Conservation (phyloP, 164 flowering plant species). For the Piper betle region DNA sequence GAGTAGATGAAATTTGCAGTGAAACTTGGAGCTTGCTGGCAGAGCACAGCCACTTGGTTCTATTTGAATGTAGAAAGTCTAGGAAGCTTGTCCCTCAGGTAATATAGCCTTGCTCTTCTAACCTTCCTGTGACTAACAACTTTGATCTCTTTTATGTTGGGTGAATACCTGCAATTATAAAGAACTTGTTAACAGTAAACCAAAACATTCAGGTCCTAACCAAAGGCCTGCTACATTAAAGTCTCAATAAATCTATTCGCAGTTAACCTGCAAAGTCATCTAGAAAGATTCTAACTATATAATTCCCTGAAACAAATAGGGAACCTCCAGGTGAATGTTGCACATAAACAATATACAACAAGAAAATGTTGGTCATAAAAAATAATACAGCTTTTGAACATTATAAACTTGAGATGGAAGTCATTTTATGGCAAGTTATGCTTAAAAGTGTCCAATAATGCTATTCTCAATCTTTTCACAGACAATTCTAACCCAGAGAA, state of each 20-base stretch:
- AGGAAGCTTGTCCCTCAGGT: slow-evolving; percentile 88
- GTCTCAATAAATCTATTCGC: neutral
- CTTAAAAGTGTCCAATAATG: no score
- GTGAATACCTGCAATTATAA: slow-evolving; percentile 60
- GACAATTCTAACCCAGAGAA: neutral
- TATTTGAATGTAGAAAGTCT: slow-evolving; percentile 83
- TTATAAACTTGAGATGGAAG: no score
- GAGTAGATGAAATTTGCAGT: neutral
- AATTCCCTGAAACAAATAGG: neutral
- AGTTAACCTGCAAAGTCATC: neutral
- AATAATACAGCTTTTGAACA: no score
- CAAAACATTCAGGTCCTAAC: neutral
- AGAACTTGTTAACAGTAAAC: neutral
- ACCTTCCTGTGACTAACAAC: slow-evolving; percentile 84
- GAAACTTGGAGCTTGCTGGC: neutral
- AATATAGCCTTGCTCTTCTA: slow-evolving; percentile 83
- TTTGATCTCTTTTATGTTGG: slow-evolving; percentile 75
- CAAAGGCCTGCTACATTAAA: neutral
- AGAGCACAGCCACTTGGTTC: neutral
- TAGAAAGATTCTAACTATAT: neutral
- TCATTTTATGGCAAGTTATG: neutral
- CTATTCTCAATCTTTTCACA: neutral
- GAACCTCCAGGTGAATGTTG: neutral
- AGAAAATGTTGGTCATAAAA: no score
- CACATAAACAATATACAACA: neutral